phyloP scores from a whole-genome alignment of 371 early-diverging fungal genomes.

The Mucor indicus region DNA sequence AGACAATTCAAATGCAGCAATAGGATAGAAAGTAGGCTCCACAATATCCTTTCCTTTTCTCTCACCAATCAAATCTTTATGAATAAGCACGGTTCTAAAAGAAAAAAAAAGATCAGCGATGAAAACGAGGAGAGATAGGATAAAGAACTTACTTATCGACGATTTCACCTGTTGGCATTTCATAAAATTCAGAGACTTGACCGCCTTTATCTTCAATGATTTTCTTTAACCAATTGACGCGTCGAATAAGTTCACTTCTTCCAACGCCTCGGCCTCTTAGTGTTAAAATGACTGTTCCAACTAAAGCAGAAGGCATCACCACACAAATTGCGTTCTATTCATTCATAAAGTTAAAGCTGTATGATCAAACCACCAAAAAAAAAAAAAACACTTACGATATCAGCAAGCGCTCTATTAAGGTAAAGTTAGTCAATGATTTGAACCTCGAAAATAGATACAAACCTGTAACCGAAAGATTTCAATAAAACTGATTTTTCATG shows the following conservation, averaged over 20 bases:
- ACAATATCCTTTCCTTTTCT: slow-evolving; percentile 68
- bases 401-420: slow-evolving; percentile 57
- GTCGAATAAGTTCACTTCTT: slow-evolving; percentile 75
- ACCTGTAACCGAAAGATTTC: slow-evolving; percentile 58
- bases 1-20: slow-evolving; percentile 83
- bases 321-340: slow-evolving; percentile 63
- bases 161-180: slow-evolving; percentile 61
- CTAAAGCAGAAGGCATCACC: slow-evolving; percentile 85
- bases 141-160: slow-evolving; percentile 54
- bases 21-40: slow-evolving; percentile 85
- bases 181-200: slow-evolving; percentile 80
- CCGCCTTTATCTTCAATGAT: slow-evolving; percentile 76
- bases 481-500: slow-evolving; percentile 41
- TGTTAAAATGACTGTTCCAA: slow-evolving; percentile 81
- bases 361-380: not conserved
- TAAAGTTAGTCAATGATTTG: not conserved
- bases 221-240: slow-evolving; percentile 75
- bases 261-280: slow-evolving; percentile 86
- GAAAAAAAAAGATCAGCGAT: not conserved
- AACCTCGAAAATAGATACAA: not conserved
- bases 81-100: slow-evolving; percentile 48
- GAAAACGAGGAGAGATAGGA: not conserved
- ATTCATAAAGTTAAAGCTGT: not conserved
- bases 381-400: slow-evolving; percentile 50
- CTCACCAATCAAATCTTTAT: slow-evolving; percentile 76